Evolutionary conservation across 108 stramenopile genomes (phyloP), one percentile per base, ranked within the genome.

Genomic region (Skeletonema potamos): DNA sequence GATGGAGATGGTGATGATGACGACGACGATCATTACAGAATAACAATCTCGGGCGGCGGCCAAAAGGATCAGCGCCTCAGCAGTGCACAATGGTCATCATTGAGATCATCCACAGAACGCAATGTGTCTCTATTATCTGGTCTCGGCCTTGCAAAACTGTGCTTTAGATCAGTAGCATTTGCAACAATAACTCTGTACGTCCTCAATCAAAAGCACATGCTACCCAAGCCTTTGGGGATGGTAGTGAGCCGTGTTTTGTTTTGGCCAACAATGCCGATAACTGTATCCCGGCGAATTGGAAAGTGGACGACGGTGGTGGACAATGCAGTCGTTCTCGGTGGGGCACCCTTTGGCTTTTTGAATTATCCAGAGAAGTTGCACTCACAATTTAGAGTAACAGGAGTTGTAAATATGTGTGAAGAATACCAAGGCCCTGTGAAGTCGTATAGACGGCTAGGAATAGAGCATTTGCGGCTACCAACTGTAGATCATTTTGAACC

Each of bases 401-500:
- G 90, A 26, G 88, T 94, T 17, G 82, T 94, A 66, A 94, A 94
- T 51, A 74, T 94, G 80, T 94, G 93, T 62, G 90, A 94, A 44
- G 93, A 94, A 61, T 94, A 90, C 59, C 15, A 64, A 15, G 93
- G 93, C 4, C 93, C 93, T 1, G 26, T 73, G 17, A 58, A 65
- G 39, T 73, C 86, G 36, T 94, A 94, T 71, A 29, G 81, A 37
- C 65, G 73, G 54, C 63, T 94, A 33, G 93, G 93, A 4, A 92
- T 91, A 15, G 83, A 86, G 27, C 74, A 94, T 15, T 58, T 94
- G 46, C 82, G 80, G 44, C 81, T 94, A 17, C 90, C 89, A 2
- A 94, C 93, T 3, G 85, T 84, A 4, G 93, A 94, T 83, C 93
- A 94, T 75, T 94, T 91, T 80, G 90, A 90, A 67, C 93, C 93